Evolutionary conservation across 2,329 filamentous ascomycete species (phyloP), one percentile per base, ranked within the genome.

Genomic region (Colletotrichum viniferum): DNA sequence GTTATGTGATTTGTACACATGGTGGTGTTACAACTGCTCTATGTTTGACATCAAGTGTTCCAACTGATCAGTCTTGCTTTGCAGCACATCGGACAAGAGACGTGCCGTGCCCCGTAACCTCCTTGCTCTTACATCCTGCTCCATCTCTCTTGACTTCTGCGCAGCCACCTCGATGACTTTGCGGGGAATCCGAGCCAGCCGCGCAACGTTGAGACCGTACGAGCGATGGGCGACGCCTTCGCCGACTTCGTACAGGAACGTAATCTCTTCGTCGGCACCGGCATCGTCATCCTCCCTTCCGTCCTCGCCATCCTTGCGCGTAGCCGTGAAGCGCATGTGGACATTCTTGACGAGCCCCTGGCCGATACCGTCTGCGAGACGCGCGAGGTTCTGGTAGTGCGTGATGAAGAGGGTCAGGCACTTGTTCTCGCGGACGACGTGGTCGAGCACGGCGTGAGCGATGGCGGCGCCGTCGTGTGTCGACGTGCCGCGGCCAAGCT

Each of bases 401-500:
- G 97, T 99, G 83, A 99, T 98, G 87, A 99, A 99, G 56, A 99
- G 88, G 7, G 95, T 98, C 62, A 98, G 88, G 77, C 95, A 95
- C 69, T 90, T 89, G 1, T 93, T 90, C 18, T 96, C 90, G 28
- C 92, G 89, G 30, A 97, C 93, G 76, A 98, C 91, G 81, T 97
- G 93, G 74, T 96, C 92, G 7, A 99, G 88, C 7, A 99, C 97
- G 28, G 96, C 94, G 80, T 98, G 94, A 2, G 97, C 97, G 80
- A 99, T 98, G 72, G 97, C 97, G 7, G 98, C 96, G 70, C 97
- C 97, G 83, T 99, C 97, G 82, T 98, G 96, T 12, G 97, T 99
- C 79, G 93, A 95, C 0, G 97, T 99, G 67, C 97, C 97, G 70
- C 97, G 91, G 38, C 97, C 97, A 4, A 99, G 90, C 87, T 99